phyloP scores from a whole-genome alignment of 805 yeast species.

The Candida sphagnicola region DNA sequence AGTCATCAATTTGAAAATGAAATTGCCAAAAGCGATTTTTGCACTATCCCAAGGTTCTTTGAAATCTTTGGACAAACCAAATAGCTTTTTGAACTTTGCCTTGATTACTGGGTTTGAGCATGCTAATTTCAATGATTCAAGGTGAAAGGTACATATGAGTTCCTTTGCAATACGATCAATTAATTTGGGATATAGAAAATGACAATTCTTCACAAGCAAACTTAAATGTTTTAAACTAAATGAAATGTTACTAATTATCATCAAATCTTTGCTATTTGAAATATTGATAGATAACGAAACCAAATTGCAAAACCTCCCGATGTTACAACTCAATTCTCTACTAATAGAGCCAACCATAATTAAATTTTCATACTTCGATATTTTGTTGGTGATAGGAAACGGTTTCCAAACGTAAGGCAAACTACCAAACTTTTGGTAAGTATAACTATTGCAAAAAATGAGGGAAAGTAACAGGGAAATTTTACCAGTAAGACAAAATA shows the following conservation, averaged over 20 bases:
- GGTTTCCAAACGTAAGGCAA: constrained; percentile 3
- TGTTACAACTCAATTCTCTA: background rate
- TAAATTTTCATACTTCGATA: background rate
- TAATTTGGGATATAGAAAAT: background rate
- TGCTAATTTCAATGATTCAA: background rate
- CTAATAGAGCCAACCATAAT: background rate
- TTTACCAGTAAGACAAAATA: background rate
- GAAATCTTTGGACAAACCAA: background rate
- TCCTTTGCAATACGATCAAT: background rate
- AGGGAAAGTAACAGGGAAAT: background rate
- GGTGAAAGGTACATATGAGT: background rate
- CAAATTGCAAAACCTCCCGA: background rate
- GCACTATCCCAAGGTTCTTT: background rate
- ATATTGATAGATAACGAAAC: background rate
- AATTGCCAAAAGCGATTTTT: background rate
- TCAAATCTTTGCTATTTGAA: background rate
- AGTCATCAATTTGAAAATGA: background rate
- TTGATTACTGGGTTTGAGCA: background rate
- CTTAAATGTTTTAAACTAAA: background rate
- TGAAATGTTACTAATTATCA: background rate
- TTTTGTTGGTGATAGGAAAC: background rate
- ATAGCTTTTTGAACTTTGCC: background rate
- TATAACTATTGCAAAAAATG: background rate
- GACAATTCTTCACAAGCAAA: background rate
- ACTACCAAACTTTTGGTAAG: background rate